A percentile compares a stretch with the other conserved stretches of the same genome.
Conservation (phyloP, 2,329 filamentous ascomycete species). For the Acephala macrosclerotiorum region DNA sequence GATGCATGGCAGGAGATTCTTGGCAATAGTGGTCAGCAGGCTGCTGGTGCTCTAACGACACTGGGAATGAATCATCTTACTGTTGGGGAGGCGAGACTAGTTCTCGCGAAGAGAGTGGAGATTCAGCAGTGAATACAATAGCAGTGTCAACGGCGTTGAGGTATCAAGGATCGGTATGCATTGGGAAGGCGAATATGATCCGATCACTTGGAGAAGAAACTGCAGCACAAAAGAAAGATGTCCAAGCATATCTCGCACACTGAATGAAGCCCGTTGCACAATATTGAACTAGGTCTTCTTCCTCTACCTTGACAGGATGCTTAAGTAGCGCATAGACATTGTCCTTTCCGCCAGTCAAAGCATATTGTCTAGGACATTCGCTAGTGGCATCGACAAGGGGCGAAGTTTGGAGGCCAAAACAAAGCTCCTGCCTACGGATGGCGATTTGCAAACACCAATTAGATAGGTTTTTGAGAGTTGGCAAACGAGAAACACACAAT, state of each 20-base stretch:
- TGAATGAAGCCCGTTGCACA: background rate
- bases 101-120: slow-evolving; percentile 73
- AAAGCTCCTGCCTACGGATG: no score
- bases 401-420: no score
- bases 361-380: no score
- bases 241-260: background rate
- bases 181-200: background rate
- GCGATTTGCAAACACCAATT: no score
- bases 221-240: background rate
- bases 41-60: slow-evolving; percentile 66
- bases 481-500: no score
- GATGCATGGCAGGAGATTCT: slow-evolving; percentile 63
- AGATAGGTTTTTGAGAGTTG: no score
- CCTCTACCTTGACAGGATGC: background rate
- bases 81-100: slow-evolving; percentile 69
- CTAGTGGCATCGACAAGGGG: no score
- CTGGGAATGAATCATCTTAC: slow-evolving; percentile 67
- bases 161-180: background rate
- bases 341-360: background rate
- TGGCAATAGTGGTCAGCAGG: slow-evolving; percentile 64
- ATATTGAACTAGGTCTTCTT: background rate
- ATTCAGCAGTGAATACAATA: slow-evolving; percentile 34
- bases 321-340: background rate
- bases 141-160: background rate
- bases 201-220: background rate